Base-by-base conservation (phyloP, 345 rosid species). In the Psidium friedrichsthalianum region DNA sequence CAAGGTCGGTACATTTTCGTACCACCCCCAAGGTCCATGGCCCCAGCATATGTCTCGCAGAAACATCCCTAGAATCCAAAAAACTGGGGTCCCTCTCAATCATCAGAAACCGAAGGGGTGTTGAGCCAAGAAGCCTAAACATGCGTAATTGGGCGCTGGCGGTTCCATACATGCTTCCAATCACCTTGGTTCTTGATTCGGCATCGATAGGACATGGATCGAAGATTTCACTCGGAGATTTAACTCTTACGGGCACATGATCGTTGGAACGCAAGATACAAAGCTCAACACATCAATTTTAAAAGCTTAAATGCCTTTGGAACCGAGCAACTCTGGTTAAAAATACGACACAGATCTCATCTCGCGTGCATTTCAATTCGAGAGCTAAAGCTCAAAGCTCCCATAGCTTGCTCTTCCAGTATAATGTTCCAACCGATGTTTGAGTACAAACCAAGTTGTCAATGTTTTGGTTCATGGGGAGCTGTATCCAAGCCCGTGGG, bases 401-500 rank as follows among this genome's bases (percentile, higher is more conserved):
- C 13, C 78, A 4, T 44, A 64, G 76, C 22, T 64, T 29, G 44
- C 22, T 29, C 76, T 64, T 29, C 4, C 44, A 29, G 1, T 15
- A 16, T 16, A 16, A 32, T 29, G 0, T 29, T 1, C 6, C 32
- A 29, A 29, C 20, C 52, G 14, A 51, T 51, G 52, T 51, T 51
- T 11, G 52, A 51, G 52, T 11, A 11, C 0, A 13, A 51, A 11
- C 2, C 52, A 13, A 51, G 52, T 51, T 32, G 78, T 32, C 24
- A 32, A 69, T 69, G 1, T 32, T 36, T 69, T 21, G 6, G 18
- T 69, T 40, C 78, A 18, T 4, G 6, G 36, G 36, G 15, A 12
- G 1, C 0, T 0, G 1, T 32, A 36, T 36, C 47, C 5, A 18
- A 8, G 47, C 47, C 24, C 25, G 12, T 8, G 40, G 47, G 25